Evolutionary conservation across 1,139 yeast species (phyloP), one percentile per base, ranked within the genome.

Genomic region (Geotrichum cucujoidarum): DNA sequence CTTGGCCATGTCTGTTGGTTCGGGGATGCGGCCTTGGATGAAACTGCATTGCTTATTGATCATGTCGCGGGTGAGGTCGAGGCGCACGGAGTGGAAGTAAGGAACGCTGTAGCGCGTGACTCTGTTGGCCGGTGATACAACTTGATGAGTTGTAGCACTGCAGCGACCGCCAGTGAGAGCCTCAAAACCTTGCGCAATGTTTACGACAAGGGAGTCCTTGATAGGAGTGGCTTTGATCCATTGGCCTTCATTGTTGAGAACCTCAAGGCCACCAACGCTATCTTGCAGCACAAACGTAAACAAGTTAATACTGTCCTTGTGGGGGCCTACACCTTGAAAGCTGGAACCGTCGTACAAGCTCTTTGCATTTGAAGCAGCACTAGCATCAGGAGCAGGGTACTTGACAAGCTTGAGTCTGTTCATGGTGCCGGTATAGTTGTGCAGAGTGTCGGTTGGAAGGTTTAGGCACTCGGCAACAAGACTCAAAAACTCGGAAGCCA

Each of bases 261-360:
- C 86, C 57, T 82, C 83, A 20, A 82, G 68, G 1, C 84, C 80
- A 16, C 69, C 69, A 8, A 61, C 65, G 49, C 74, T 76, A 39
- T 70, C 86, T 59, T 81, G 87, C 56, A 71, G 76, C 16, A 81
- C 80, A 57, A 73, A 77, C 0, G 86, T 80, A 40, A 81, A 59
- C 55, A 81, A 70, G 52, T 80, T 85, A 11, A 65, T 61, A n/a
- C 81, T 76, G 57, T 81, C 88, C 55, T 85, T 74, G 60, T 82
- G 88, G 2, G 85, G 83, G 1, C 89, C 88, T 31, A 77, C 81
- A 1, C 88, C 86, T 60, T 81, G 87, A 21, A 67, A 66, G 6
- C 75, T 51, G 7, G 57, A 57, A 1, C 57, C 59, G 17, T 49
- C 53, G 24, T 52, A 52, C n/a, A 53, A 11, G 40, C 43, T 16